Percentiles rank a stretch among this genome's conserved stretches.
Conservation (phyloP, 106 monocot genomes). For the Dioscorea dumetorum region DNA sequence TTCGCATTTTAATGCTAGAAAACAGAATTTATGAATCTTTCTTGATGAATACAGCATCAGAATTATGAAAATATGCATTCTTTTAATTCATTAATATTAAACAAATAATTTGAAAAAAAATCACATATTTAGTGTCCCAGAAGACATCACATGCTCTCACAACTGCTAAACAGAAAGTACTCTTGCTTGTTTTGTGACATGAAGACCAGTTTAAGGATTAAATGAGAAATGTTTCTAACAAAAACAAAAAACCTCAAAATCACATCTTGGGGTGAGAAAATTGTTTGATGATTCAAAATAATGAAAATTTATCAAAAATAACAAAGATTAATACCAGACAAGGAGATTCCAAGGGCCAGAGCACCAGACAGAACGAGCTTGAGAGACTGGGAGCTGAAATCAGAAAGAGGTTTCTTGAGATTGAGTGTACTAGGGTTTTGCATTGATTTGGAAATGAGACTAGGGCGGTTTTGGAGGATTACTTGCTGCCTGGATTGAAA, state of each 20-base stretch:
- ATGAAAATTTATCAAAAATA: background rate
- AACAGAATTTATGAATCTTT: no score
- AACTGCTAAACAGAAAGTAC: no score
- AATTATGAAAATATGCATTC: no score
- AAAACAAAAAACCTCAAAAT: background rate
- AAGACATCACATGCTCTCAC: background rate
- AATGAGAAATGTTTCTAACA: no score
- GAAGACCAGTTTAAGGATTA: no score
- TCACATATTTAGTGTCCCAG: no score
- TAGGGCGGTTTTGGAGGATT: background rate
- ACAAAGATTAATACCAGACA: slow-evolving; percentile 14
- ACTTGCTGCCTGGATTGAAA: background rate
- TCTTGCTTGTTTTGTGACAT: no score
- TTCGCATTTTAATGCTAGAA: no score
- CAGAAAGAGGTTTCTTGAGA: slow-evolving; percentile 5
- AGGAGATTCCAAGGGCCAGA: slow-evolving; percentile 21
- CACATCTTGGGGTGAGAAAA: background rate
- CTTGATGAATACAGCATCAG: no score
- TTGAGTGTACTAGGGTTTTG: background rate
- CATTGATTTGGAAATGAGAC: background rate
- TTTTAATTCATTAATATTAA: no score
- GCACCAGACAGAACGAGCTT: slow-evolving; percentile 18
- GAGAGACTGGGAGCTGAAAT: slow-evolving; percentile 21
- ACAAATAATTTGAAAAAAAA: no score
- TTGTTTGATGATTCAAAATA: background rate